These are phyloP conservation scores for Parasitella parasitica DNA, from an alignment of 371 early-diverging fungal genomes.

Conservation along the genomic window DNA sequence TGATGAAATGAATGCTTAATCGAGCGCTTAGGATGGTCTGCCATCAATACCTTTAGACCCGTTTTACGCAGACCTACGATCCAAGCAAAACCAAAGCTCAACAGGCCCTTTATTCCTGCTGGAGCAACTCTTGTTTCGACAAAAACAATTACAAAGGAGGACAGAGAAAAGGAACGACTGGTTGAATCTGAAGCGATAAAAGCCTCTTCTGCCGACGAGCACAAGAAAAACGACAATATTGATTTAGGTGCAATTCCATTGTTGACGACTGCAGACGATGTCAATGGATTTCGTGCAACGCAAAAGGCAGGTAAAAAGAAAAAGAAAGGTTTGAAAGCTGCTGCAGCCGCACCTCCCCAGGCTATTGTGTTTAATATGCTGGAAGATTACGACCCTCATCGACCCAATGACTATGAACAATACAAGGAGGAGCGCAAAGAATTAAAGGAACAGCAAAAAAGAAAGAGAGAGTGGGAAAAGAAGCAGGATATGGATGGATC, in stretches of 20 bases:
- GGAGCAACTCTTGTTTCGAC: slow-evolving; percentile 45
- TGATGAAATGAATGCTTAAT: background rate
- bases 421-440: slow-evolving; percentile 52
- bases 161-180: background rate
- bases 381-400: slow-evolving; percentile 62
- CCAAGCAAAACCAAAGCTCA: slow-evolving; percentile 48
- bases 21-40: slow-evolving; percentile 38
- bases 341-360: slow-evolving; percentile 25
- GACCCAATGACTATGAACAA: slow-evolving; percentile 63
- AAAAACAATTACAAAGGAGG: slow-evolving; percentile 31
- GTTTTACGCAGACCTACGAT: slow-evolving; percentile 47
- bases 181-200: background rate
- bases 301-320: slow-evolving; percentile 25
- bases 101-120: slow-evolving; percentile 43
- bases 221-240: slow-evolving; percentile 3
- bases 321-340: slow-evolving; percentile 14
- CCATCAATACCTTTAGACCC: slow-evolving; percentile 45
- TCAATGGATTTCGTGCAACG: slow-evolving; percentile 33
- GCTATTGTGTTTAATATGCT: slow-evolving; percentile 42
- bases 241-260: slow-evolving; percentile 27
- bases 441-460: slow-evolving; percentile 25
- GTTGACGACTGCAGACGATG: slow-evolving; percentile 34
- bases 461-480: slow-evolving; percentile 26
- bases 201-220: background rate
- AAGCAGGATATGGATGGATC: slow-evolving; percentile 16